Base-by-base conservation (phyloP, 2,329 filamentous ascomycete genomes). In the Phialophora chinensis region DNA sequence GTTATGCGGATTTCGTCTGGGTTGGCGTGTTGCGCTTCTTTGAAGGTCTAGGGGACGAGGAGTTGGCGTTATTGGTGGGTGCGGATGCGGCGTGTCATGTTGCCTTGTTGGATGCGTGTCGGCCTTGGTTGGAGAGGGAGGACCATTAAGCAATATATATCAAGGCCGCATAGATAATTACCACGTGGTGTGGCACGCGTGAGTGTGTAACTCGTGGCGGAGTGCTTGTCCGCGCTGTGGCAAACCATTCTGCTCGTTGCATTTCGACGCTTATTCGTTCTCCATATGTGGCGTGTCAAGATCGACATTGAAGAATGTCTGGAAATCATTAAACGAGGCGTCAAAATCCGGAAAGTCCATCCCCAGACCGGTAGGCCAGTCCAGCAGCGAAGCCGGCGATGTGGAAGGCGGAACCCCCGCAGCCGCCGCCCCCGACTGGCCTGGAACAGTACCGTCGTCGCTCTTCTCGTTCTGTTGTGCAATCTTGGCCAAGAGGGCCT, bases 1-100 rank as follows among this genome's bases (percentile, higher is more conserved):
- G 23, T n/a, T 61, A 52, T 25, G 42, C 42, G 6, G 59, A 61
- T 27, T 53, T 61, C 33, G 29, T 61, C 42, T 61, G 59, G 59
- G 29, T 27, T 7, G 29, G 44, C 20, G 27, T 61, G 12, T 27
- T 61, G 23, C 31, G 14, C 20, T 61, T 61, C 31, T 54, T 31
- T 47, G 59, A 61, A 27, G 33, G 3, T 14, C 27, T 61, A 8
- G 59, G 25, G 5, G 59, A 25, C n/a, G 47, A 31, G 11, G 25
- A n/a, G 17, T n/a, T 61, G 14, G 44, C 11, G 14, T 3, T 29
- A 25, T 20, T 61, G 20, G 14, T 61, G 0, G 42, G 47, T 7
- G 10, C 25, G 20, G 25, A 61, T 1, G 6, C 12, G 33, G n/a
- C 23, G 3, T 17, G 23, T 31, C 59, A 61, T 29, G 11, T 61